Percentiles rank a stretch among this genome's conserved stretches.
phyloP scores from a whole-genome alignment of 768 basidiomycete genomes.

The Phylloporus rhodoxanthus region DNA sequence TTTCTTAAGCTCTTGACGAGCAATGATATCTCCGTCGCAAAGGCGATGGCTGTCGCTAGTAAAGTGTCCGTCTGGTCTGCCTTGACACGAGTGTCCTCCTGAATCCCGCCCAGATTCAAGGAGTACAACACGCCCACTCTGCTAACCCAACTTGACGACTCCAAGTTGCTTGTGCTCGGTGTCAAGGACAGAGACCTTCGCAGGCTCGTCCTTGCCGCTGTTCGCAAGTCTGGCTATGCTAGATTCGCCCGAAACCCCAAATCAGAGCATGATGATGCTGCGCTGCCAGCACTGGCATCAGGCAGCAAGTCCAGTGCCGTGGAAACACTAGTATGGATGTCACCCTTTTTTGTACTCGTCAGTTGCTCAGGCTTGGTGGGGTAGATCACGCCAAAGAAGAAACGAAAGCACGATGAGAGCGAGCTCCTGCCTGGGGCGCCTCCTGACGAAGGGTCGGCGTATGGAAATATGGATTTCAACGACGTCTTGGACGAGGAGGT shows the following conservation, averaged over 20 bases:
- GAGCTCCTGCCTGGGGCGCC: slow-evolving; percentile 52
- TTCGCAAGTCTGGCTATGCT: slow-evolving; percentile 61
- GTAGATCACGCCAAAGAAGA: slow-evolving; percentile 50
- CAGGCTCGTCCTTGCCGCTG: slow-evolving; percentile 49
- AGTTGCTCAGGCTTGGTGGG: neutral
- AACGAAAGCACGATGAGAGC: slow-evolving; percentile 42
- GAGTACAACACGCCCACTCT: slow-evolving; percentile 55
- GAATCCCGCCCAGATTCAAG: slow-evolving; percentile 54
- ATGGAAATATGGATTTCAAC: slow-evolving; percentile 61
- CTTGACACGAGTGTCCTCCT: slow-evolving; percentile 1
- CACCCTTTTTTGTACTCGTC: neutral
- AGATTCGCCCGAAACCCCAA: slow-evolving; percentile 11
- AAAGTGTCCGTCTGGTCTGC: slow-evolving; percentile 49
- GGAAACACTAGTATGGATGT: slow-evolving; percentile 30
- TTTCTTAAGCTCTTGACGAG: slow-evolving; percentile 63
- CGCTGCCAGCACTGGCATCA: slow-evolving; percentile 6
- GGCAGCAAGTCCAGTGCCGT: slow-evolving; percentile 16
- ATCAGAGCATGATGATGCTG: slow-evolving; percentile 6
- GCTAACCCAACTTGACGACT: slow-evolving; percentile 53
- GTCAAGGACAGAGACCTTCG: slow-evolving; percentile 62
- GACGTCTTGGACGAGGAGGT: slow-evolving; percentile 73
- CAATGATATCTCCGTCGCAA: slow-evolving; percentile 50
- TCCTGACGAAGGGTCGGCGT: slow-evolving; percentile 42
- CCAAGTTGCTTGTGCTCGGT: slow-evolving; percentile 52
- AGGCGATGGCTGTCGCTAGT: slow-evolving; percentile 64